phyloP scores from a whole-genome alignment of 2,329 filamentous ascomycete genomes.

The Monosporascus sp. region DNA sequence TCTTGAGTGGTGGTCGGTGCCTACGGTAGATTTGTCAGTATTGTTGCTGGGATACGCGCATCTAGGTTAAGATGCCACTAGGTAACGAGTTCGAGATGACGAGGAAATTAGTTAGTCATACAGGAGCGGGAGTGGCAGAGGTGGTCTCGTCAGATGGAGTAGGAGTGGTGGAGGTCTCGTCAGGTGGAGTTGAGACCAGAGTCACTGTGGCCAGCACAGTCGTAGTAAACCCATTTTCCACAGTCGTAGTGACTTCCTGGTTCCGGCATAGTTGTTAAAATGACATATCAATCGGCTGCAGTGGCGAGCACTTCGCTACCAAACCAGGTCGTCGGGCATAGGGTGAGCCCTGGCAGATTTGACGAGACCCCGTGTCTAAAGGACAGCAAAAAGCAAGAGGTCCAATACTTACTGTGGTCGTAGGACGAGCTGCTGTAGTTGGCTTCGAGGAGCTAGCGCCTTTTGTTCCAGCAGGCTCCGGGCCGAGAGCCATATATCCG shows the following conservation, averaged over 20 bases:
- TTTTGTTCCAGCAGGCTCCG: conserved; percentile 53
- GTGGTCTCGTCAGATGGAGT: conserved; percentile 15
- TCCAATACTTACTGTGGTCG: conserved; percentile 22
- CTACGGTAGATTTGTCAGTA: neutral
- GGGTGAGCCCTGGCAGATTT: conserved; percentile 2
- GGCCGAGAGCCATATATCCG: conserved; percentile 58
- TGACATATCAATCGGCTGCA: conserved; percentile 10
- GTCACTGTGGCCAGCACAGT: conserved; percentile 33
- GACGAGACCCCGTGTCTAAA: conserved; percentile 9
- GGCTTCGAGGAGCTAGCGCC: conserved; percentile 22
- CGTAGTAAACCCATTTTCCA: conserved; percentile 24
- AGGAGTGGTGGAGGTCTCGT: conserved; percentile 15
- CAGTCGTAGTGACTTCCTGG: conserved; percentile 28
- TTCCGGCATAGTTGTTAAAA: conserved; percentile 23
- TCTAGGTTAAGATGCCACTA: conserved; percentile 5
- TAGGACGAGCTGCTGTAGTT: conserved; percentile 12
- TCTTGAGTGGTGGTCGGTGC: conserved; percentile 4
- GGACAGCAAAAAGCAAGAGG: conserved; percentile 10
- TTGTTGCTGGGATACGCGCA: conserved; percentile 1
- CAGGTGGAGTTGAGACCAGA: conserved; percentile 18
- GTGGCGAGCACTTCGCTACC: neutral
- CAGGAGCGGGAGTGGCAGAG: conserved; percentile 21
- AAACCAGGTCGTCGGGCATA: neutral
- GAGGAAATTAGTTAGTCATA: conserved; percentile 19
- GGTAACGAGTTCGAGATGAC: no score